Conservation (phyloP, 257 asterid genomes). For the Gardenia jasminoides region DNA sequence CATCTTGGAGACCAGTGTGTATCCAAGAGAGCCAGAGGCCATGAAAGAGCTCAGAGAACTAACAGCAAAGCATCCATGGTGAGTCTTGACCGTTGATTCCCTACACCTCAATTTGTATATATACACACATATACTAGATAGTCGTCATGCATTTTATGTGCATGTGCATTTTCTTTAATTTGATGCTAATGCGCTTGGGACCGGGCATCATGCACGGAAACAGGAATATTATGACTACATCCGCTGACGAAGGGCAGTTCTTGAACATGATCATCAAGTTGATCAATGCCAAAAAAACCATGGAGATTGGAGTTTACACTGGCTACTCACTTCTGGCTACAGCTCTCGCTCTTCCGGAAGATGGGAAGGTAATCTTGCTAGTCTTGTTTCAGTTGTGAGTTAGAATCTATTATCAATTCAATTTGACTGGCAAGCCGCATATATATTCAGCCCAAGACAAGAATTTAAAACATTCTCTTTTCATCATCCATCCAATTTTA, state of each 20-base stretch:
- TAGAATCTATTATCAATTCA: neutral
- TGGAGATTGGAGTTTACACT: constrained; percentile 38
- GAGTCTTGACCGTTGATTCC: constrained; percentile 1
- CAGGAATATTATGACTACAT: constrained; percentile 36
- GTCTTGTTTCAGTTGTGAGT: neutral
- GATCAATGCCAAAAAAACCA: constrained; percentile 33
- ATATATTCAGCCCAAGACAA: no score
- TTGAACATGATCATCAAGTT: constrained; percentile 34
- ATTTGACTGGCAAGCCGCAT: no score
- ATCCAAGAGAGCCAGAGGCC: constrained; percentile 82
- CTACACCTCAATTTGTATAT: no score
- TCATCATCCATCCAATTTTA: no score
- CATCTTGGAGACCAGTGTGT: constrained; percentile 84
- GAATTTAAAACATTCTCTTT: no score
- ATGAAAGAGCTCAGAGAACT: constrained; percentile 88
- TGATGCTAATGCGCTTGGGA: neutral
- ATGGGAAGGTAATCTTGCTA: constrained; percentile 24
- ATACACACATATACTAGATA: no score
- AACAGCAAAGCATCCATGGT: constrained; percentile 94
- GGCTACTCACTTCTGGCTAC: constrained; percentile 38
- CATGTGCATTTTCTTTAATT: neutral
- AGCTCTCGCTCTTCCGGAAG: constrained; percentile 34
- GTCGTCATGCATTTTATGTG: no score
- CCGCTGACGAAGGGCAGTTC: constrained; percentile 38
- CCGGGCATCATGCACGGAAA: no score